Conservation (phyloP, 2,329 filamentous ascomycete species). For the Fusarium citri region DNA sequence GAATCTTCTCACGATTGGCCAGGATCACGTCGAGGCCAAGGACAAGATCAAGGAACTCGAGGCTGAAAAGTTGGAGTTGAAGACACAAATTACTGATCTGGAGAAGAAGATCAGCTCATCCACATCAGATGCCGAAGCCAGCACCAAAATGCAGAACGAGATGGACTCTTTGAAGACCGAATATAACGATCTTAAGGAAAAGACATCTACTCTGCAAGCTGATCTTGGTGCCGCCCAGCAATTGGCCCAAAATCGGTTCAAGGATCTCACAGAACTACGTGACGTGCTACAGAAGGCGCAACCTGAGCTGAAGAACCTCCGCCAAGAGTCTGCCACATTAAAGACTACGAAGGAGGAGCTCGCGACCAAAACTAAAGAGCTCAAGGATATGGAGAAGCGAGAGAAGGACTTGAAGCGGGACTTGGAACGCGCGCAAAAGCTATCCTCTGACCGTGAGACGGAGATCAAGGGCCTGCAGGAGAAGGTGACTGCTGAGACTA, state of each 20-base stretch:
- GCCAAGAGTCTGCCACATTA: slow-evolving; percentile 80
- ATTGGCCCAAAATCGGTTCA: slow-evolving; percentile 87
- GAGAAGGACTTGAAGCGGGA: slow-evolving; percentile 86
- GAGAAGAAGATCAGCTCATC: slow-evolving; percentile 74
- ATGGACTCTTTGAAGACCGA: slow-evolving; percentile 66
- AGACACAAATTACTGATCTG: slow-evolving; percentile 71
- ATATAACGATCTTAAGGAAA: slow-evolving; percentile 76
- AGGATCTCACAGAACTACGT: slow-evolving; percentile 83
- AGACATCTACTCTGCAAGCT: slow-evolving; percentile 76
- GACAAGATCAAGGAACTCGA: slow-evolving; percentile 78
- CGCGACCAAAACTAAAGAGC: slow-evolving; percentile 64
- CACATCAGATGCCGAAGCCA: slow-evolving; percentile 54
- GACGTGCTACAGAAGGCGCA: slow-evolving; percentile 87
- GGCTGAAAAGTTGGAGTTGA: slow-evolving; percentile 74
- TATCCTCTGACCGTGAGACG: slow-evolving; percentile 77
- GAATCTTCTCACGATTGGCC: slow-evolving; percentile 80
- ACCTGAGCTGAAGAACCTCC: slow-evolving; percentile 82
- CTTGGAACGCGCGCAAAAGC: slow-evolving; percentile 74
- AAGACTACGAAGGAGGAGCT: slow-evolving; percentile 83
- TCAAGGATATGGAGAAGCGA: slow-evolving; percentile 81
- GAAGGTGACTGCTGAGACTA: slow-evolving; percentile 80
- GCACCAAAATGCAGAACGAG: slow-evolving; percentile 69
- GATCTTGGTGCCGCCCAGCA: slow-evolving; percentile 89
- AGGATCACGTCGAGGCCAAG: slow-evolving; percentile 86
- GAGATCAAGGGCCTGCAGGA: slow-evolving; percentile 84